A percentile compares a stretch with the other conserved stretches of the same genome.
Conservation (phyloP, 371 early-diverging fungal species). For the Batkoa obscura region DNA sequence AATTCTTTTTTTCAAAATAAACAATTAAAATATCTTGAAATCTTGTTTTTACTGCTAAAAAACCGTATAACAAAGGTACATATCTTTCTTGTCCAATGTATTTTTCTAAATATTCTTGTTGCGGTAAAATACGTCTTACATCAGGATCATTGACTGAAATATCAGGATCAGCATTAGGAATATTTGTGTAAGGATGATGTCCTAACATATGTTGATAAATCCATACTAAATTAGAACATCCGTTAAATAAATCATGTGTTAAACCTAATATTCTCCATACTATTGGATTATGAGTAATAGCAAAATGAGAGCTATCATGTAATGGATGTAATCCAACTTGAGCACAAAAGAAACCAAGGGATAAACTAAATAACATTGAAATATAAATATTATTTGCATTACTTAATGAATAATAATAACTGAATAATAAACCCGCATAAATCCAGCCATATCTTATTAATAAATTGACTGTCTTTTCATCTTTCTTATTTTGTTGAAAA, state of each 20-base stretch:
- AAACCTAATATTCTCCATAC: conserved; percentile 29
- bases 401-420: conserved; percentile 20
- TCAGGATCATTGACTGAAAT: conserved; percentile 23
- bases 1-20: conserved; percentile 20
- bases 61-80: conserved; percentile 28
- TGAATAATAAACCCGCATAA: not conserved
- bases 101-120: conserved; percentile 23
- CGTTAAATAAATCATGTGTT: conserved; percentile 36
- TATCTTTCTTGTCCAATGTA: conserved; percentile 25
- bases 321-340: conserved; percentile 28
- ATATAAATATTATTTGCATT: conserved; percentile 15
- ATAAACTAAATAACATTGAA: conserved; percentile 17
- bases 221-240: conserved; percentile 29
- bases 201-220: conserved; percentile 35
- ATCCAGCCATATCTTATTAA: not conserved
- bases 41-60: conserved; percentile 28
- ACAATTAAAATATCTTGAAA: conserved; percentile 26
- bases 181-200: conserved; percentile 37
- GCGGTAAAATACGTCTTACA: conserved; percentile 26
- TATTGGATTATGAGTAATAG: conserved; percentile 25
- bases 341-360: conserved; percentile 26
- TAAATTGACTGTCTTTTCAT: conserved; percentile 10
- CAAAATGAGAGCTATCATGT: conserved; percentile 34
- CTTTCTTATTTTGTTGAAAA: conserved; percentile 11
- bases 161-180: conserved; percentile 29